phyloP scores from a whole-genome alignment of 345 rosid genomes.

The Eucalyptus dawsonii region DNA sequence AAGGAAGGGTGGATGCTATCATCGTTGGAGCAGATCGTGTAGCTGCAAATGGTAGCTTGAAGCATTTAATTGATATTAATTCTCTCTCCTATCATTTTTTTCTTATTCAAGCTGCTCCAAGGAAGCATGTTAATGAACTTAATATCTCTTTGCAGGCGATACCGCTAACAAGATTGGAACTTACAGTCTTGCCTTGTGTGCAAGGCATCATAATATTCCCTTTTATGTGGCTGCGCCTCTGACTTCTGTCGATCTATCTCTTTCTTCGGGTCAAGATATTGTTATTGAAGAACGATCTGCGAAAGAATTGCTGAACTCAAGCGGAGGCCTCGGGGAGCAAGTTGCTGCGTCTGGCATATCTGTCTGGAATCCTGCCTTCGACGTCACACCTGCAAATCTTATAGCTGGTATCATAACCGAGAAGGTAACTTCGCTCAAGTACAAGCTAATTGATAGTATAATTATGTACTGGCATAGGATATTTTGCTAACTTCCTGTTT shows the following conservation, averaged over 20 bases:
- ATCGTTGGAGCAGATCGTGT: constrained; percentile 96
- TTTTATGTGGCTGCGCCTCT: constrained; percentile 91
- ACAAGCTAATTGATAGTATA: not conserved
- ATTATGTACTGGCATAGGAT: not conserved
- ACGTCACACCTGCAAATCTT: constrained; percentile 77
- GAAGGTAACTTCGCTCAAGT: constrained; percentile 29
- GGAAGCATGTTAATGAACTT: not conserved
- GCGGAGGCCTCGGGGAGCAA: constrained; percentile 93
- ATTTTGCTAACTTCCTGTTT: not conserved
- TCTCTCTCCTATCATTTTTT: not conserved
- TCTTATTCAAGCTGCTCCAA: not conserved
- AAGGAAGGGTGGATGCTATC: constrained; percentile 59
- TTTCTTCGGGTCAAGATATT: constrained; percentile 65
- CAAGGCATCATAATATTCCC: constrained; percentile 55
- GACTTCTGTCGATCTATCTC: constrained; percentile 75
- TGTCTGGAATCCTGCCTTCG: constrained; percentile 97
- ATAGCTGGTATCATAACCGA: constrained; percentile 78
- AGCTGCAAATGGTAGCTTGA: constrained; percentile 63
- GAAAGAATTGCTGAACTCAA: constrained; percentile 57
- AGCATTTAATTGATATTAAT: not conserved
- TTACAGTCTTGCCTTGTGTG: constrained; percentile 82
- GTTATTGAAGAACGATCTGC: constrained; percentile 77
- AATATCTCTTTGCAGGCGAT: constrained; percentile 37
- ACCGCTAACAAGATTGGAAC: constrained; percentile 99
- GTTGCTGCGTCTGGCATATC: constrained; percentile 87